phyloP scores from a whole-genome alignment of 148 eudicot genomes.

The Rhododendron kiyosumense region DNA sequence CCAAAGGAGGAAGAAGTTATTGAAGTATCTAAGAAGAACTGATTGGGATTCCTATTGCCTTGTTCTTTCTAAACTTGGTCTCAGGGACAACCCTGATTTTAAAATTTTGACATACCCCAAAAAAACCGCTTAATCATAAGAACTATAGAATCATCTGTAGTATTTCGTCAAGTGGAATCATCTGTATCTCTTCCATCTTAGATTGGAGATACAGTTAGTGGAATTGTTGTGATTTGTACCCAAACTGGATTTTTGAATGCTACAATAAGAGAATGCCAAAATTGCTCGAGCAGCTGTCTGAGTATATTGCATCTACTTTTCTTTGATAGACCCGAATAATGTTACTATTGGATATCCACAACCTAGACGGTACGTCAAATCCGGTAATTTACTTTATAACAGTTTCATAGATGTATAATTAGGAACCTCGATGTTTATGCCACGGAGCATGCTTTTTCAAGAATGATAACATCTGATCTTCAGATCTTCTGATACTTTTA shows the following conservation, averaged over 20 bases:
- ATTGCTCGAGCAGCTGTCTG: neutral
- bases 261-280: neutral
- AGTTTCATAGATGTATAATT: neutral
- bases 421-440: neutral
- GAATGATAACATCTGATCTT: neutral
- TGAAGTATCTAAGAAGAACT: conserved; percentile 62
- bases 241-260: neutral
- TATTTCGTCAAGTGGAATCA: neutral
- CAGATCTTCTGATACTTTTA: neutral
- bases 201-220: neutral
- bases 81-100: conserved; percentile 51
- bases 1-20: conserved; percentile 56
- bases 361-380: neutral
- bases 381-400: neutral
- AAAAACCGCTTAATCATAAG: conserved; percentile 12
- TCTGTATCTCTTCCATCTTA: neutral
- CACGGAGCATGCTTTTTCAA: neutral
- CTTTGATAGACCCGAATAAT: neutral
- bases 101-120: neutral
- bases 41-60: conserved; percentile 73
- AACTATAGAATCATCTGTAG: conserved; percentile 8
- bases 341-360: neutral
- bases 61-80: conserved; percentile 64
- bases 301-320: neutral
- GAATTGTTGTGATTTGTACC: neutral